Evolutionary conservation across 306 rosid genomes (phyloP).

Genomic region (Canavalia ensiformis): DNA sequence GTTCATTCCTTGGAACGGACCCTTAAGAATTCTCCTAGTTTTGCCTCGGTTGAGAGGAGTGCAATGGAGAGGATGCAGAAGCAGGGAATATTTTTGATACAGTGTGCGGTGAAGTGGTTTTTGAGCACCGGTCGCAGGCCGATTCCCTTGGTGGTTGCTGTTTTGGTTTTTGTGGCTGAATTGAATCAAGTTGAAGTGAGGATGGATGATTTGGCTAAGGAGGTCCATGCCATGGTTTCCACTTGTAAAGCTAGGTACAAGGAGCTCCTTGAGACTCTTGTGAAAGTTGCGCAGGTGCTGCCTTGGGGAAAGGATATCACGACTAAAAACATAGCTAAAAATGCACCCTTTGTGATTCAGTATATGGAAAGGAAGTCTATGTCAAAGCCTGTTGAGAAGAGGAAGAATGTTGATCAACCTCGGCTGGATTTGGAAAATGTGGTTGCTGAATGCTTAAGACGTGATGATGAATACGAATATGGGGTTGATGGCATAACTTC

Average conservation of each 20-base stretch:
- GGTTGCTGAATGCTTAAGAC: constrained; percentile 62
- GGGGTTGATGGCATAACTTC: constrained; percentile 34
- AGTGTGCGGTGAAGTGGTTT: constrained; percentile 80
- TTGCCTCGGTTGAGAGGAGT: constrained; percentile 44
- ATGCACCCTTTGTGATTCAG: constrained; percentile 70
- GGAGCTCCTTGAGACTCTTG: constrained; percentile 75
- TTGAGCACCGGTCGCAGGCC: constrained; percentile 82
- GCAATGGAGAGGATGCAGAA: constrained; percentile 55
- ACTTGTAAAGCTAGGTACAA: constrained; percentile 69
- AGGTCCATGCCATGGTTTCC: constrained; percentile 61
- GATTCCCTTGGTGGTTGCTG: constrained; percentile 77
- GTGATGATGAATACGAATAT: constrained; percentile 43
- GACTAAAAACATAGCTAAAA: constrained; percentile 66
- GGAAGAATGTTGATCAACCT: constrained; percentile 42
- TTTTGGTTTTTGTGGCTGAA: constrained; percentile 69
- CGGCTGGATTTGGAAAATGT: constrained; percentile 64
- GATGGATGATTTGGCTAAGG: constrained; percentile 67
- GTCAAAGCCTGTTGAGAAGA: constrained; percentile 52
- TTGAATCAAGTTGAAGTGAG: constrained; percentile 62
- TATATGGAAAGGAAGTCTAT: constrained; percentile 82
- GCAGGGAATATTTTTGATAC: constrained; percentile 76
- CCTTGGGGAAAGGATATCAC: constrained; percentile 92
- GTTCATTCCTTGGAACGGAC: constrained; percentile 65
- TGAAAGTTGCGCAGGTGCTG: constrained; percentile 75
- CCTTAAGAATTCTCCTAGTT: constrained; percentile 46